Evolutionary conservation across 2,329 filamentous ascomycete species (phyloP).

Genomic region (Stagonosporopsis vannaccii): DNA sequence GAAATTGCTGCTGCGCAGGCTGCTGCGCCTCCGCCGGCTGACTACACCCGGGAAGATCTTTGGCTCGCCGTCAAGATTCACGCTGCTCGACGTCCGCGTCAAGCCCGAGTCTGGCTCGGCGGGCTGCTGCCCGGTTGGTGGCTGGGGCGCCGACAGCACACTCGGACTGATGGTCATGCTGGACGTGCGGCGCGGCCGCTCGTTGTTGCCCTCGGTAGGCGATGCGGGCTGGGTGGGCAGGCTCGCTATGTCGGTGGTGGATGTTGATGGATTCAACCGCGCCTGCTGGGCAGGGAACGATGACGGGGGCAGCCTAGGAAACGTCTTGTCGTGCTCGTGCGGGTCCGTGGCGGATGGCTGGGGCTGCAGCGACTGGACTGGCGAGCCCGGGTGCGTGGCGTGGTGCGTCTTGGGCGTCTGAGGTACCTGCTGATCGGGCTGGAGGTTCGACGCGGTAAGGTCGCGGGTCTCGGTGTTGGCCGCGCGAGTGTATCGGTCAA

Average conservation of each 20-base stretch:
- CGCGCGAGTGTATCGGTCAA: constrained; percentile 53
- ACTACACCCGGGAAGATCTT: constrained; percentile 77
- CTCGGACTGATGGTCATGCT: constrained; percentile 41
- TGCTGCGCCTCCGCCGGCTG: constrained; percentile 49
- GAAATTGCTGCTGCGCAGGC: constrained; percentile 9
- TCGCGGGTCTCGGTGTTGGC: constrained; percentile 40
- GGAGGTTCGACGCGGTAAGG: constrained; percentile 47
- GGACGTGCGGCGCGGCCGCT: constrained; percentile 38
- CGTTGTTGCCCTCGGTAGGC: constrained; percentile 31
- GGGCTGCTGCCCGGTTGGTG: constrained; percentile 13
- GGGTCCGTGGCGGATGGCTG: constrained; percentile 50
- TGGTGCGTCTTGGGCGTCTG: constrained; percentile 42
- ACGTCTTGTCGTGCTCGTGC: constrained; percentile 39
- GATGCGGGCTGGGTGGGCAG: constrained; percentile 34
- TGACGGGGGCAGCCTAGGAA: constrained; percentile 40
- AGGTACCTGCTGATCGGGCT: constrained; percentile 30
- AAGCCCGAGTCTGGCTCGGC: constrained; percentile 30
- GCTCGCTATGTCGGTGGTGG: constrained; percentile 27
- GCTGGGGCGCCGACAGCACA: constrained; percentile 29
- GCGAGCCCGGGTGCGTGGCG: constrained; percentile 47
- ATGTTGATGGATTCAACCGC: constrained; percentile 39
- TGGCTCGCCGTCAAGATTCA: constrained; percentile 64
- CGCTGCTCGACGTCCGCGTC: constrained; percentile 33
- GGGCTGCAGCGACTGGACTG: constrained; percentile 51
- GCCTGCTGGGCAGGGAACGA: constrained; percentile 47